These are phyloP conservation scores for Podospora pseudopauciseta DNA, from an alignment of 495 filamentous ascomycete species.

Conservation along the genomic window DNA sequence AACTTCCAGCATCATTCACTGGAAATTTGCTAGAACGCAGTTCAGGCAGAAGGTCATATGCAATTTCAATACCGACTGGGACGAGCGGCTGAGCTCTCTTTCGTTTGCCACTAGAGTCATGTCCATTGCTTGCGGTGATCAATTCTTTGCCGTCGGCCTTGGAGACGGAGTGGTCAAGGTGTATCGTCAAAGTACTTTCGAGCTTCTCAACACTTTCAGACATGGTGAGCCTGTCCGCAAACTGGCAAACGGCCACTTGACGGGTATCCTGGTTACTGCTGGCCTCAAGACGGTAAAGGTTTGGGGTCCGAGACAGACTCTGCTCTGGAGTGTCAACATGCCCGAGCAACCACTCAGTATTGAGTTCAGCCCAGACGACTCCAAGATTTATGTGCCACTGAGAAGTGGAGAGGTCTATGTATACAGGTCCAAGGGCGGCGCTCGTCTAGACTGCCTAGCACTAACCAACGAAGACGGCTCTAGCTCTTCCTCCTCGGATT, in stretches of 20 bases:
- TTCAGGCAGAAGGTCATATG: conserved; percentile 22
- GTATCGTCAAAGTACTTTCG: conserved; percentile 21
- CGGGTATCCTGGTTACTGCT: conserved; percentile 12
- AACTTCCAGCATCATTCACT: conserved; percentile 18
- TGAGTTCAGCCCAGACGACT: conserved; percentile 22
- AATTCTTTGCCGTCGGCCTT: conserved; percentile 22
- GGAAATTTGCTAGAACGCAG: conserved; percentile 15
- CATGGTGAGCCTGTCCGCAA: conserved; percentile 23
- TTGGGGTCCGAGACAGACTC: conserved; percentile 18
- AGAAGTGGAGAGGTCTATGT: conserved; percentile 18
- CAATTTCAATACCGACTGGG: conserved; percentile 22
- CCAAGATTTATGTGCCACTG: conserved; percentile 18
- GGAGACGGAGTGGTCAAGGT: conserved; percentile 17
- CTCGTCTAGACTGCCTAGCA: conserved; percentile 13
- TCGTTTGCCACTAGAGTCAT: conserved; percentile 11
- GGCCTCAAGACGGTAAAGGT: conserved; percentile 19
- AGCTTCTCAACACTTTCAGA: conserved; percentile 16
- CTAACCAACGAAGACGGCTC: conserved; percentile 14
- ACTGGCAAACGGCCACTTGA: conserved; percentile 15
- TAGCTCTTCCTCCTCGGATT: conserved; percentile 13
- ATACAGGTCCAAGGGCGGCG: conserved; percentile 16
- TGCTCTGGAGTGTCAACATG: conserved; percentile 18
- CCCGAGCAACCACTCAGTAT: conserved; percentile 21
- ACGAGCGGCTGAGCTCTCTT: conserved; percentile 23
- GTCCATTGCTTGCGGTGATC: conserved; percentile 20